A percentile compares a stretch with the other conserved stretches of the same genome.
Conservation (phyloP, 2,329 filamentous ascomycete species). For the Tolypocladium tundrense region DNA sequence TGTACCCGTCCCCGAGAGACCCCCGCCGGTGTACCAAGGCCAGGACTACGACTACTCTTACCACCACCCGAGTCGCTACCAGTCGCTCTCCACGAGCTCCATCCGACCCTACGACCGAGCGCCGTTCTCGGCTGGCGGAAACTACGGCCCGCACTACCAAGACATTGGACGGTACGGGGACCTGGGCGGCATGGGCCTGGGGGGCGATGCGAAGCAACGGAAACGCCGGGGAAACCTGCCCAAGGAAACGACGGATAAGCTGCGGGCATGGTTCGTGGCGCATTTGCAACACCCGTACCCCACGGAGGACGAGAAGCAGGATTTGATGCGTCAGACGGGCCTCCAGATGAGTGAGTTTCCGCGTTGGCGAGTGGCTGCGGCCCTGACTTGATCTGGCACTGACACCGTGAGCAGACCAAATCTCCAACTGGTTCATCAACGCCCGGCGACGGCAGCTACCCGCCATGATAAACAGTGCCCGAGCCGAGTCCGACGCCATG, state of each 20-base stretch:
- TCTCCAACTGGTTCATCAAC: conserved; percentile 77
- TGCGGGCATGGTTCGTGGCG: conserved; percentile 70
- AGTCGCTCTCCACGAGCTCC: conserved; percentile 35
- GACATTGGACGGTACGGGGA: conserved; percentile 33
- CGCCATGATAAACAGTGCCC: conserved; percentile 46
- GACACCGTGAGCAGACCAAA: conserved; percentile 41
- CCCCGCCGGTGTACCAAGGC: conserved; percentile 19
- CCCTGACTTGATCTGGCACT: conserved; percentile 2
- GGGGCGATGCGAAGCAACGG: conserved; percentile 38
- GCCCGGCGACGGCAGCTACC: conserved; percentile 57
- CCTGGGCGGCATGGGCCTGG: conserved; percentile 23
- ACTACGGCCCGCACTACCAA: conserved; percentile 29
- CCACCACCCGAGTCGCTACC: conserved; percentile 32
- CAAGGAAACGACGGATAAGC: conserved; percentile 77
- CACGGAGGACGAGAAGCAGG: conserved; percentile 78
- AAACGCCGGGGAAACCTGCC: conserved; percentile 76
- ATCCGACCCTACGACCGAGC: conserved; percentile 31
- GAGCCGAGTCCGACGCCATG: conserved; percentile 40
- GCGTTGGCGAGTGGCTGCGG: neutral
- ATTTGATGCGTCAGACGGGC: conserved; percentile 65
- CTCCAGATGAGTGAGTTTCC: conserved; percentile 63
- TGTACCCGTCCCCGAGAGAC: conserved; percentile 20
- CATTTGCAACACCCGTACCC: conserved; percentile 77
- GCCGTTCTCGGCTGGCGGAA: conserved; percentile 27
- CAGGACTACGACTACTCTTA: conserved; percentile 26